Evolutionary conservation across 2,329 filamentous ascomycete species (phyloP), one percentile per base, ranked within the genome.

Genomic region (Colletotrichum acutatum): DNA sequence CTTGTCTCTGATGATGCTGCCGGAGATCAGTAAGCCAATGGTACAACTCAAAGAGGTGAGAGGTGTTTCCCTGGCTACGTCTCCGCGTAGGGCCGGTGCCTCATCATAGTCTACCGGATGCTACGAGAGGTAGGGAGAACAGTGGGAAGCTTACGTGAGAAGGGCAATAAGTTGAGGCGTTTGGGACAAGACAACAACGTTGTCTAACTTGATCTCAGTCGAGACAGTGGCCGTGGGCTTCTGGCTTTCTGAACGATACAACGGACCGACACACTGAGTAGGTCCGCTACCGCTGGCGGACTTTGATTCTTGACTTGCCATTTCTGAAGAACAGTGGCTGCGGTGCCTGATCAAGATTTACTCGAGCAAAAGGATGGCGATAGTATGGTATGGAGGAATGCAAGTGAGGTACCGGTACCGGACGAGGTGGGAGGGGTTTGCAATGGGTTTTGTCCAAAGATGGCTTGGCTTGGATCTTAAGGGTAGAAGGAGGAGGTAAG

Each of bases 81-180:
- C 14, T 37, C 42, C 14, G 30, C 22, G n/a, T 34, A 32, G 19
- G 12, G 8, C 24, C 4, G 16, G 22, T n/a, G 28, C 26, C 28
- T 58, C 56, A 7, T 22, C 9, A 14, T 49, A 49, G 8, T 22
- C 42, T 49, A 32, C 61, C 28, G 14, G 11, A 30, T 24, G 34
- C 22, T 37, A 32, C n/a, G 37, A 53, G 30, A 6, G 28, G 19
- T 26, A 28, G 79, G 75, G 61, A 32, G 6, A 68, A 57, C 65
- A 71, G 72, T 49, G 71, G 68, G 12, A 30, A 22, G n/a, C 95
- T 88, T 91, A 98, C 97, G 97, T 98, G 84, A 99, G 90, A 76
- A 99, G 90, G 76, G 97, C 95, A 85, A 99, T 99, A 76, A 99
- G 90, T 87, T 99, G 97, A 61, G 97, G 95, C 12, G 97, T 98